Evolutionary conservation across 2,329 filamentous ascomycete genomes (phyloP).

Genomic region (Phoma sp.): DNA sequence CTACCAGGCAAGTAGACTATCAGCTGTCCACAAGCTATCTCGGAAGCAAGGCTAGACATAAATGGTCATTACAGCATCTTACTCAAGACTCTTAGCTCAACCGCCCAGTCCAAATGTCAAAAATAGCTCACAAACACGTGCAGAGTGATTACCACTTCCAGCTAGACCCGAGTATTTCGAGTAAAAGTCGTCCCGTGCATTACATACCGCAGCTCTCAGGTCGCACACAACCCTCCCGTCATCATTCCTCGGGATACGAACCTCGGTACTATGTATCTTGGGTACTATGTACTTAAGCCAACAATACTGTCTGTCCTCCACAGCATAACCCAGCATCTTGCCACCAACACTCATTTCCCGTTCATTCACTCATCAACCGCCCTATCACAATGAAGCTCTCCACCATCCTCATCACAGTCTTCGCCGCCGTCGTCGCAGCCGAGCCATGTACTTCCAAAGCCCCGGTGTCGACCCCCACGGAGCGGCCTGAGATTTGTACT

Average conservation of each 20-base stretch:
- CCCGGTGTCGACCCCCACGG: background rate
- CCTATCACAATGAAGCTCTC: background rate
- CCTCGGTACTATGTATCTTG: background rate
- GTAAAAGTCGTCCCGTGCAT: background rate
- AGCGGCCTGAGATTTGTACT: background rate
- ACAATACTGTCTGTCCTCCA: background rate
- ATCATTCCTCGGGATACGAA: background rate
- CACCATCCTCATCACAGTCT: background rate
- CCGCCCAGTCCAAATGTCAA: background rate
- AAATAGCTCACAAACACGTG: background rate
- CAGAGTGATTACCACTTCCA: background rate
- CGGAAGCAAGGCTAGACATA: background rate
- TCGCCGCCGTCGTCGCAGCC: background rate
- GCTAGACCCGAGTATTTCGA: background rate
- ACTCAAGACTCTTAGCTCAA: background rate
- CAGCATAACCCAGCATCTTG: background rate
- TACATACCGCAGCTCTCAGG: conserved; percentile 11
- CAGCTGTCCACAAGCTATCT: background rate
- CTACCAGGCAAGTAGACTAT: conserved; percentile 25
- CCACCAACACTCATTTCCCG: too few species aligned
- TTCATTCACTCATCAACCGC: background rate
- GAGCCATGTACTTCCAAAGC: background rate
- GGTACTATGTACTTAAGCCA: background rate
- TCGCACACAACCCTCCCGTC: conserved; percentile 3
- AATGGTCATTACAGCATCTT: background rate